A percentile compares a stretch with the other conserved stretches of the same genome.
These are phyloP conservation scores for Austroboletus novae-zelandiae DNA, from an alignment of 1,284 basidiomycete species.

Conservation along the genomic window DNA sequence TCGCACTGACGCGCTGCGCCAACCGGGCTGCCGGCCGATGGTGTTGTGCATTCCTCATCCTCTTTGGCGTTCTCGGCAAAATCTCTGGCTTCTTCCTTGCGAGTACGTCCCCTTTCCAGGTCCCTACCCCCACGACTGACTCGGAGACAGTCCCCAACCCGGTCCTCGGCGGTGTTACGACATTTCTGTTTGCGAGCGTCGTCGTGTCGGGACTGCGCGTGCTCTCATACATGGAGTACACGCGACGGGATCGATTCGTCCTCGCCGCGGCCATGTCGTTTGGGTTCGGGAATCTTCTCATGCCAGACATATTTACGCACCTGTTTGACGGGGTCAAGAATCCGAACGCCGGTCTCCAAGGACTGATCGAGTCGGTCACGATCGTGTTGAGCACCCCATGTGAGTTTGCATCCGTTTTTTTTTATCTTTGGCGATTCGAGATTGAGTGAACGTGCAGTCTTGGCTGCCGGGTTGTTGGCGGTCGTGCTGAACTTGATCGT, in stretches of 20 bases:
- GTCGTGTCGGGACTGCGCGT: conserved; percentile 72
- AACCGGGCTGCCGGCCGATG: conserved; percentile 71
- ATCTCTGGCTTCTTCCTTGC: conserved; percentile 77
- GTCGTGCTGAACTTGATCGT: conserved; percentile 65
- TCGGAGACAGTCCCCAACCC: conserved; percentile 52
- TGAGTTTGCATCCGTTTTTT: conserved; percentile 36
- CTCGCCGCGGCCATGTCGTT: conserved; percentile 70
- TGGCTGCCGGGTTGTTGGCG: conserved; percentile 66
- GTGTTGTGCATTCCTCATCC: conserved; percentile 71
- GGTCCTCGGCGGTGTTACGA: conserved; percentile 82
- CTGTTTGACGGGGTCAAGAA: conserved; percentile 64
- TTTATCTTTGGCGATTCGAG: too few species aligned
- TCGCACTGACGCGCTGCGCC: conserved; percentile 75
- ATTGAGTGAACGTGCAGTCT: conserved; percentile 37
- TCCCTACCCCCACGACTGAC: background rate
- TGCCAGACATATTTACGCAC: conserved; percentile 60
- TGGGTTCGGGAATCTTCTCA: conserved; percentile 69
- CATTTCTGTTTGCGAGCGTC: conserved; percentile 70
- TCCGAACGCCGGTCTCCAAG: conserved; percentile 59
- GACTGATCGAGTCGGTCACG: conserved; percentile 75
- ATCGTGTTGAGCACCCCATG: conserved; percentile 78
- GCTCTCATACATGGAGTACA: conserved; percentile 62
- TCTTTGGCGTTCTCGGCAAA: conserved; percentile 77
- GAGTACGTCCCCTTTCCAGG: conserved; percentile 37
- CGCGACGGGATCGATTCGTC: conserved; percentile 76